Evolutionary conservation across 2,329 filamentous ascomycete species (phyloP).

Genomic region (Fusarium sp.): DNA sequence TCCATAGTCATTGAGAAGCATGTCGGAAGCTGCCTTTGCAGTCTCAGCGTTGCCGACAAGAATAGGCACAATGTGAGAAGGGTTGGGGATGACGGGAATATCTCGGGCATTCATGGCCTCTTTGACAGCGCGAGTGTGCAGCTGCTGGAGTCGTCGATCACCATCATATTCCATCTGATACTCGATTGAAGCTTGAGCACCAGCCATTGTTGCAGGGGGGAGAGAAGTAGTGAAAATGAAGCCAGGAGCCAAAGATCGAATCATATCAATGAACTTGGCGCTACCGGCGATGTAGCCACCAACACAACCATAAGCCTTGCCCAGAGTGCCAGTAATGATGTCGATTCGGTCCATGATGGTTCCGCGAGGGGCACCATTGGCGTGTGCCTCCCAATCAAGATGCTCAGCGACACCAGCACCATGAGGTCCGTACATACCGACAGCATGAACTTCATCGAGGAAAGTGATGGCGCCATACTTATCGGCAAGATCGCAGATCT

Average conservation of each 20-base stretch:
- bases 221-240: conserved; percentile 99
- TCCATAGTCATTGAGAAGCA: conserved; percentile 87
- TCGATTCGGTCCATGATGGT: conserved; percentile 96
- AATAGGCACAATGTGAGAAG: conserved; percentile 94
- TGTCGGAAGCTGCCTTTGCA: conserved; percentile 91
- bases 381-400: conserved; percentile 91
- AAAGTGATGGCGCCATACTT: conserved; percentile 99
- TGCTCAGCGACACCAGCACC: conserved; percentile 98
- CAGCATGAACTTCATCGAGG: conserved; percentile 97
- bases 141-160: conserved; percentile 91
- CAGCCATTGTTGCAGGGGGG: conserved; percentile 96
- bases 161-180: conserved; percentile 89
- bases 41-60: conserved; percentile 94
- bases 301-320: conserved; percentile 97
- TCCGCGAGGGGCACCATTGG: conserved; percentile 77
- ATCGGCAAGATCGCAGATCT: conserved; percentile 94
- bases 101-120: conserved; percentile 80
- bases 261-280: conserved; percentile 86
- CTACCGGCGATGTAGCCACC: conserved; percentile 97
- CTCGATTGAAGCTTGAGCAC: conserved; percentile 89
- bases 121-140: conserved; percentile 96
- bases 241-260: conserved; percentile 93
- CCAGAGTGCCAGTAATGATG: conserved; percentile 96
- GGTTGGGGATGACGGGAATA: conserved; percentile 98
- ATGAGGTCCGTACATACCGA: conserved; percentile 98